Evolutionary conservation across 2,329 filamentous ascomycete species (phyloP).

Genomic region (Aspergillus tamarii): DNA sequence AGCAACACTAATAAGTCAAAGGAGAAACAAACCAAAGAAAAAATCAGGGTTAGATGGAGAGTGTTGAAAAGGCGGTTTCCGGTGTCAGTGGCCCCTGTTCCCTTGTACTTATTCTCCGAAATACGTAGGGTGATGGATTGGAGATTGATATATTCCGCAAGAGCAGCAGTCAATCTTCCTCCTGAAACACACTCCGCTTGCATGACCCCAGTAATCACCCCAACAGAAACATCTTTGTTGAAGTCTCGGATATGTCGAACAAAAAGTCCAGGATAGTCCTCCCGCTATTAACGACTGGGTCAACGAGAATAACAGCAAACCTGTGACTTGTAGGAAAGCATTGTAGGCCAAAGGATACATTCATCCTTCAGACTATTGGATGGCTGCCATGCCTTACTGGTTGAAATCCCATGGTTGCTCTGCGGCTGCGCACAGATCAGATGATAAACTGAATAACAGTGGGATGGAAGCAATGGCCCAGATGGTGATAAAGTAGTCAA

Average conservation of each 20-base stretch:
- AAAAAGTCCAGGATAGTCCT: slow-evolving; percentile 55
- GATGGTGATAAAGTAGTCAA: too few species aligned
- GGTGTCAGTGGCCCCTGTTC: slow-evolving; percentile 58
- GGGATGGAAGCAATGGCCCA: too few species aligned
- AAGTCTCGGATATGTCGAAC: slow-evolving; percentile 51
- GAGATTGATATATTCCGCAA: slow-evolving; percentile 25
- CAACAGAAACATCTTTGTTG: slow-evolving; percentile 47
- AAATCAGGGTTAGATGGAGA: slow-evolving; percentile 41
- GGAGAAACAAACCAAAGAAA: too few species aligned
- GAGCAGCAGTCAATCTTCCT: slow-evolving; percentile 14
- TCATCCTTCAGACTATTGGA: background rate
- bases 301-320: slow-evolving; percentile 57
- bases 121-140: slow-evolving; percentile 57
- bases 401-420: background rate
- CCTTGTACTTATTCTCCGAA: slow-evolving; percentile 61
- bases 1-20: too few species aligned
- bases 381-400: background rate
- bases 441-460: background rate
- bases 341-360: too few species aligned
- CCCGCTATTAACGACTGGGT: slow-evolving; percentile 65
- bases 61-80: slow-evolving; percentile 65
- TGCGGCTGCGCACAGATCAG: background rate
- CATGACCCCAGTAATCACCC: slow-evolving; percentile 60
- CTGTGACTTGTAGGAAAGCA: too few species aligned
- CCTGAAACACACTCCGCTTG: slow-evolving; percentile 43